A percentile compares a stretch with the other conserved stretches of the same genome.
These are phyloP conservation scores for Gossypium armourianum DNA, from an alignment of 441 rosid species.

Conservation along the genomic window DNA sequence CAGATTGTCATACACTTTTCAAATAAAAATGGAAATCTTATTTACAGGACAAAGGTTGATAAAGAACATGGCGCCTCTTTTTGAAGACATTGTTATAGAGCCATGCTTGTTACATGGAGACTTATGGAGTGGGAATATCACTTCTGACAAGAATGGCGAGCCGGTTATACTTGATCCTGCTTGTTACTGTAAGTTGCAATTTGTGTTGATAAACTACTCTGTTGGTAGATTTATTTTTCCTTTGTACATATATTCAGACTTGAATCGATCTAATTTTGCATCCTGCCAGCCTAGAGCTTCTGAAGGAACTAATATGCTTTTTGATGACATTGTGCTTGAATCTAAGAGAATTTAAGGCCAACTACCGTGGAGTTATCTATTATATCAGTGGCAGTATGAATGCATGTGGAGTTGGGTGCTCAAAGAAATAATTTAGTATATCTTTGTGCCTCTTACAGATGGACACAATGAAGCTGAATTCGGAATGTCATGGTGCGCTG, in stretches of 20 bases:
- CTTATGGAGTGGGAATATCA: constrained; percentile 85
- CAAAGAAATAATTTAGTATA: neutral
- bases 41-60: constrained; percentile 57
- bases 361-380: neutral
- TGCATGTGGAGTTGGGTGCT: neutral
- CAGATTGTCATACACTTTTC: neutral
- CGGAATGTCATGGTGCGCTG: constrained; percentile 98
- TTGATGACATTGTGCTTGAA: neutral
- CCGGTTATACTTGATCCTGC: constrained; percentile 93
- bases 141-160: constrained; percentile 55
- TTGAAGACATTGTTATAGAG: constrained; percentile 46
- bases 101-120: constrained; percentile 93
- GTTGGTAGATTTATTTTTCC: constrained; percentile 1
- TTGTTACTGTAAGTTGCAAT: constrained; percentile 57
- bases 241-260: neutral
- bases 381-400: neutral
- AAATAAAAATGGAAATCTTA: constrained; percentile 4
- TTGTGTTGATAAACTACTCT: neutral
- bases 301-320: neutral
- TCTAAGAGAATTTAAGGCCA: neutral
- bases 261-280: neutral
- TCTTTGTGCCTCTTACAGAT: constrained; percentile 28
- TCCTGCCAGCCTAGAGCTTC: neutral
- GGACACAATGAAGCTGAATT: constrained; percentile 90
- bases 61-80: constrained; percentile 61